Percentiles rank a stretch among this genome's conserved stretches.
Conservation (phyloP, 2,329 filamentous ascomycete genomes). For the Clonostachys rhizophaga region DNA sequence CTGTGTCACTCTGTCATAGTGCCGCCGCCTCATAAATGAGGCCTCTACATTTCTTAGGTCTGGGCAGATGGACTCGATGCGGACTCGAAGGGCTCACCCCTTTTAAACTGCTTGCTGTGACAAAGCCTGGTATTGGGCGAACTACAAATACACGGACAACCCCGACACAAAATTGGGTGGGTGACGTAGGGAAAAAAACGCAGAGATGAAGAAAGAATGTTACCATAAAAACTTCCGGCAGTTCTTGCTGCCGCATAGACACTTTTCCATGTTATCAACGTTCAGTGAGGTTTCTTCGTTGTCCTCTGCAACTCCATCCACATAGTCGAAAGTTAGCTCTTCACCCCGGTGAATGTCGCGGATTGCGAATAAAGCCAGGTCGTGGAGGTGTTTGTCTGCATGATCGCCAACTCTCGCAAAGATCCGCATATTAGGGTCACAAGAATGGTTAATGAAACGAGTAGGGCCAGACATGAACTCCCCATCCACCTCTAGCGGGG, state of each 20-base stretch:
- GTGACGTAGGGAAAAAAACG: not conserved
- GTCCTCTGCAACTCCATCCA: constrained; percentile 56
- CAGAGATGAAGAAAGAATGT: not conserved
- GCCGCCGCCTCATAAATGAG: too few species aligned
- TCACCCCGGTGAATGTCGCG: constrained; percentile 58
- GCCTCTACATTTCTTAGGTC: too few species aligned
- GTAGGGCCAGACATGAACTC: constrained; percentile 75
- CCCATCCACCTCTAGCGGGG: constrained; percentile 61
- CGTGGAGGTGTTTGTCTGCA: constrained; percentile 69
- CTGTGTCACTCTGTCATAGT: too few species aligned
- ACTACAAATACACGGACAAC: too few species aligned
- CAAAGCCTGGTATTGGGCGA: too few species aligned
- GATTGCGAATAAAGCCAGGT: constrained; percentile 71
- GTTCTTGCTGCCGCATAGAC: constrained; percentile 58
- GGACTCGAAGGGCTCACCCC: not conserved
- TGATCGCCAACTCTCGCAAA: constrained; percentile 77
- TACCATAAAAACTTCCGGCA: constrained; percentile 70
- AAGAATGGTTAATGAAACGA: constrained; percentile 80
- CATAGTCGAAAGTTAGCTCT: constrained; percentile 78
- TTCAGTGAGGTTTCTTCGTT: constrained; percentile 34
- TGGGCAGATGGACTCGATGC: too few species aligned
- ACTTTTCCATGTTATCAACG: constrained; percentile 48
- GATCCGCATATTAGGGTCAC: constrained; percentile 73
- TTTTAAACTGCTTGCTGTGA: not conserved
- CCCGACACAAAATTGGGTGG: too few species aligned